Evolutionary conservation across 345 rosid genomes (phyloP).

Genomic region (Salix purpurea): DNA sequence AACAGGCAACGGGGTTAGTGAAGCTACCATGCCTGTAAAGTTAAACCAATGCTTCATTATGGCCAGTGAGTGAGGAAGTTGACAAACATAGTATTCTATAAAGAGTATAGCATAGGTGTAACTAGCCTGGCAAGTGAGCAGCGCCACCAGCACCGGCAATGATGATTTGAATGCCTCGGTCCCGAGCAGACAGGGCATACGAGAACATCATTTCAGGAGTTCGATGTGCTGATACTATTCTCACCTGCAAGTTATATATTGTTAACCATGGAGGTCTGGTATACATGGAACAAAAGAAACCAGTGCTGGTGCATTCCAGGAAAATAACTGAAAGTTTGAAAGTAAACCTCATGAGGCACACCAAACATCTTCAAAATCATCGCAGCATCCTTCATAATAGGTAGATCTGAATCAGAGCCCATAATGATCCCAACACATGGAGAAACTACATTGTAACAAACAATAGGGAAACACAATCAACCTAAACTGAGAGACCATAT

Average conservation of each 20-base stretch:
- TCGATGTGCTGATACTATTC: slow-evolving; percentile 86
- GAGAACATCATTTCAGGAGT: slow-evolving; percentile 85
- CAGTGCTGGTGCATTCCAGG: not conserved
- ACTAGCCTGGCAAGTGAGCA: slow-evolving; percentile 87
- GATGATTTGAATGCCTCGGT: slow-evolving; percentile 69
- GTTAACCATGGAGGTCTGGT: not conserved
- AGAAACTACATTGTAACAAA: slow-evolving; percentile 41
- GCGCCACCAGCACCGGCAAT: slow-evolving; percentile 99
- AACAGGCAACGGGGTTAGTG: slow-evolving; percentile 87
- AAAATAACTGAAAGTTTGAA: not conserved
- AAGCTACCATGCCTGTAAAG: slow-evolving; percentile 83
- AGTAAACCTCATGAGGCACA: slow-evolving; percentile 68
- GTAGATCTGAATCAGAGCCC: slow-evolving; percentile 98
- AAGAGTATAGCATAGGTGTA: not conserved
- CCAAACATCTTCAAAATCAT: slow-evolving; percentile 56
- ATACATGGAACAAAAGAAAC: not conserved
- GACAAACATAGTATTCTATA: not conserved
- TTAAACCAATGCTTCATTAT: slow-evolving; percentile 4
- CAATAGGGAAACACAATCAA: slow-evolving; percentile 2
- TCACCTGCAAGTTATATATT: slow-evolving; percentile 43
- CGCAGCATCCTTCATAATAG: slow-evolving; percentile 93
- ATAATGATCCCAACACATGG: slow-evolving; percentile 84
- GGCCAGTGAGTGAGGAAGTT: not conserved
- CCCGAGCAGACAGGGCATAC: slow-evolving; percentile 69
- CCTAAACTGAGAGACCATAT: slow-evolving; percentile 1